These are phyloP conservation scores for Colletotrichum euphorbiae DNA, from an alignment of 2,329 filamentous ascomycete genomes.

Conservation along the genomic window DNA sequence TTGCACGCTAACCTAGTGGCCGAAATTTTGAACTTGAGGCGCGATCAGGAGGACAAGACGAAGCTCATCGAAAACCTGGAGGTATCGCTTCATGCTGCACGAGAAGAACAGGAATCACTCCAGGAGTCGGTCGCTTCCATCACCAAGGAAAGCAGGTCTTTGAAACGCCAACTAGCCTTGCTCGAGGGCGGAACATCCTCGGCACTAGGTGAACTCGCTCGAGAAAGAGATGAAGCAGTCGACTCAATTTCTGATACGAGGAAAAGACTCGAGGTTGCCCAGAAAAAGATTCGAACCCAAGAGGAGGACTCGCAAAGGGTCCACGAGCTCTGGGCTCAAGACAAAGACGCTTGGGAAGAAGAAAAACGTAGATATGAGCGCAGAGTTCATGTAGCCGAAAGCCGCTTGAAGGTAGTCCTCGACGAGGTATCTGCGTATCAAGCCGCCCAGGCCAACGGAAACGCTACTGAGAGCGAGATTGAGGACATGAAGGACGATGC, in stretches of 20 bases:
- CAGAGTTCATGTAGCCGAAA: slow-evolving; percentile 90
- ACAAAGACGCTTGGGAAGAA: slow-evolving; percentile 86
- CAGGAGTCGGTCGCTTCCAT: slow-evolving; percentile 70
- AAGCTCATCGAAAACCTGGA: slow-evolving; percentile 90
- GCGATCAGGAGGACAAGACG: slow-evolving; percentile 91
- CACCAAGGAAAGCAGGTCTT: slow-evolving; percentile 80
- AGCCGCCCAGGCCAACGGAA: slow-evolving; percentile 59
- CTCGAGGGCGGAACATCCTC: slow-evolving; percentile 90
- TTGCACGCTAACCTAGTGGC: slow-evolving; percentile 94
- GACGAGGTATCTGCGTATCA: slow-evolving; percentile 85
- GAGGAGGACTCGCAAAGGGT: slow-evolving; percentile 86
- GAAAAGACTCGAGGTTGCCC: slow-evolving; percentile 79
- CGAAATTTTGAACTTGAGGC: slow-evolving; percentile 87
- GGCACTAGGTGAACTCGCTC: slow-evolving; percentile 83
- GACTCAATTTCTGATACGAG: slow-evolving; percentile 78
- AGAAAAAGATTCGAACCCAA: slow-evolving; percentile 81
- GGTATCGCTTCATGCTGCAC: slow-evolving; percentile 74
- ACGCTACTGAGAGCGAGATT: slow-evolving; percentile 64
- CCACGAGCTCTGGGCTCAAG: slow-evolving; percentile 84
- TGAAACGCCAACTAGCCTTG: slow-evolving; percentile 87
- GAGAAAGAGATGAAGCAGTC: slow-evolving; percentile 87
- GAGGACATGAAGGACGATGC: slow-evolving; percentile 77
- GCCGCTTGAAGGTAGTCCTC: slow-evolving; percentile 82
- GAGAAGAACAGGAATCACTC: slow-evolving; percentile 79
- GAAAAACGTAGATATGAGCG: slow-evolving; percentile 86